phyloP scores from a whole-genome alignment of 352 stramenopile species.

The Phytopythium chamaehyphon region DNA sequence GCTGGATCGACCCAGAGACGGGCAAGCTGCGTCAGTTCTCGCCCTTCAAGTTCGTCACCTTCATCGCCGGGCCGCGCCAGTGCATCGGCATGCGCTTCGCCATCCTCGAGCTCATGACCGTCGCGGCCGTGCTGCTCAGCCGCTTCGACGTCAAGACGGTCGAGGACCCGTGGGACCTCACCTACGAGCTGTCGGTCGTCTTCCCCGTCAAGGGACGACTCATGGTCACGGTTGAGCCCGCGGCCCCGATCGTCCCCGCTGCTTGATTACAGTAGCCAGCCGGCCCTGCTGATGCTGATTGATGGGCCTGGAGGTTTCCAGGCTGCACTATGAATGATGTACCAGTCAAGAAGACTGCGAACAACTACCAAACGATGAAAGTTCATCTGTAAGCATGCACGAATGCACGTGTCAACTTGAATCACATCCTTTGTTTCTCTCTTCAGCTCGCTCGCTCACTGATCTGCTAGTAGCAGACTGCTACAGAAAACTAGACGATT shows the following conservation, averaged over 20 bases:
- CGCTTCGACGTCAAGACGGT: constrained; percentile 37
- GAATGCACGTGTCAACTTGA: too few species aligned
- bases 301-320: too few species aligned
- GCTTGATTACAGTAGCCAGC: too few species aligned
- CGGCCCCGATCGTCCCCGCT: constrained; percentile 1
- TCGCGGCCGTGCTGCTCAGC: constrained; percentile 32
- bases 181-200: constrained; percentile 28
- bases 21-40: constrained; percentile 30
- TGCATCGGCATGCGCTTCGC: constrained; percentile 63
- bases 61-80: constrained; percentile 44
- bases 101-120: constrained; percentile 49
- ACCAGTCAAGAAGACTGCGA: too few species aligned
- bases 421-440: too few species aligned
- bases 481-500: neutral
- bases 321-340: neutral
- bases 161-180: constrained; percentile 26
- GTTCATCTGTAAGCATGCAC: neutral
- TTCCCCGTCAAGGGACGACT: constrained; percentile 20
- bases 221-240: constrained; percentile 13
- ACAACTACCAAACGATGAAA: neutral
- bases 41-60: constrained; percentile 47
- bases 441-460: too few species aligned
- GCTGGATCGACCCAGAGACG: constrained; percentile 40
- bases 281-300: too few species aligned
- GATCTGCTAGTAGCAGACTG: too few species aligned